Conservation (phyloP, 2,329 filamentous ascomycete species). For the Pseudogymnoascus sp. region DNA sequence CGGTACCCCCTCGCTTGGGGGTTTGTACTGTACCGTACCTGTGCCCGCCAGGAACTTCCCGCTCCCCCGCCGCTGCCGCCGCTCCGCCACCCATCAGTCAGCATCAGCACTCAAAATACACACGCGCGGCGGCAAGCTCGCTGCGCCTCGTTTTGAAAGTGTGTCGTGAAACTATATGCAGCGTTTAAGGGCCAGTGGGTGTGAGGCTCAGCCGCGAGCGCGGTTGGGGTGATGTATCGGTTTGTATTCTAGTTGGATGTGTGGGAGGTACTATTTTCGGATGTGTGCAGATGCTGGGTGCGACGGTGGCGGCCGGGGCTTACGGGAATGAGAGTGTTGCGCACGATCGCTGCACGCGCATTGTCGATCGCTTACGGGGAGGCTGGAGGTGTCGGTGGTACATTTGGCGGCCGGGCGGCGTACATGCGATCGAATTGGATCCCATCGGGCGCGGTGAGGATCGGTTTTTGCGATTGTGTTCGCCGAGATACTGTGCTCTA, state of each 20-base stretch:
- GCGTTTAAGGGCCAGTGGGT: conserved; percentile 2
- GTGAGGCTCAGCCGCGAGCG: not conserved
- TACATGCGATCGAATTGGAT: not conserved
- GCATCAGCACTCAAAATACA: conserved; percentile 3
- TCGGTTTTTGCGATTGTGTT: not conserved
- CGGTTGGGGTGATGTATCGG: not conserved
- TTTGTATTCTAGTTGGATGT: not conserved
- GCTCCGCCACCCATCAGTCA: not conserved
- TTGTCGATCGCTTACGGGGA: not conserved
- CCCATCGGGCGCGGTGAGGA: not conserved
- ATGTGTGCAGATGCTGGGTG: not conserved
- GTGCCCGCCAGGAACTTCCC: not conserved
- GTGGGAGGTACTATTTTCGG: not conserved
- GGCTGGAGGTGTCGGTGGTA: not conserved
- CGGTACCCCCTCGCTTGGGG: not conserved
- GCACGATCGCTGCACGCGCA: not conserved
- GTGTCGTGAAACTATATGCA: not conserved
- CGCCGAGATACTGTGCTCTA: not conserved
- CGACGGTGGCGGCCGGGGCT: not conserved
- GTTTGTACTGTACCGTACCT: conserved; percentile 2
- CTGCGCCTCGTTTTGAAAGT: not conserved
- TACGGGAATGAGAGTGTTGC: not conserved
- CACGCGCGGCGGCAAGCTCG: not conserved
- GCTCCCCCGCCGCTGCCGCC: not conserved
- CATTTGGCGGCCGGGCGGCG: not conserved